These are phyloP conservation scores for Xylaria acuta DNA, from an alignment of 495 filamentous ascomycete species.

Conservation along the genomic window DNA sequence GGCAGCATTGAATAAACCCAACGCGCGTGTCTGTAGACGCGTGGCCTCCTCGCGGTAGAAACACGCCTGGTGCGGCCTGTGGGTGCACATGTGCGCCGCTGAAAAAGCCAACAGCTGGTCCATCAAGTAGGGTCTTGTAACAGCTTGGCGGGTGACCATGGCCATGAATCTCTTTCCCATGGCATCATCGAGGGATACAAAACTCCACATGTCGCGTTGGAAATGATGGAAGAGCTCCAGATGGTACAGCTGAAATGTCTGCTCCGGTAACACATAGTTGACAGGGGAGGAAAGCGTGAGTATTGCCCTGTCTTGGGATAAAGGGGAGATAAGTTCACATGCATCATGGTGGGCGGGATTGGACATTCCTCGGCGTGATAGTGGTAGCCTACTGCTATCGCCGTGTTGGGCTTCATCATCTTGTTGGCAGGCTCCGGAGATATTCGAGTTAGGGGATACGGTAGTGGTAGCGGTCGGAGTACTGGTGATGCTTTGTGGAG, in stretches of 20 bases:
- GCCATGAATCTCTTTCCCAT: neutral
- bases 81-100: neutral
- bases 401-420: neutral
- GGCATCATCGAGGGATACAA: neutral
- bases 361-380: neutral
- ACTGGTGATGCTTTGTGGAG: neutral
- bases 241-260: neutral
- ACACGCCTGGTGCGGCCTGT: neutral
- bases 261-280: neutral
- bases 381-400: neutral
- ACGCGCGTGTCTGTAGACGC: neutral
- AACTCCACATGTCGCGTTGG: neutral
- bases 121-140: neutral
- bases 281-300: neutral
- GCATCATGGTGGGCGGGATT: too few relatives aligned
- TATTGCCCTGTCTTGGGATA: neutral
- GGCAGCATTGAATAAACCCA: neutral
- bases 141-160: neutral
- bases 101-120: neutral
- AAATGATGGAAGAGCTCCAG: neutral
- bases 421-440: neutral
- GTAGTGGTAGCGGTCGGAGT: neutral
- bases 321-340: neutral
- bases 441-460: neutral
- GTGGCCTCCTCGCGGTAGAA: neutral